Evolutionary conservation across 179 eudicot species (phyloP), one percentile per base, ranked within the genome.

Genomic region (Camellia oleifera): DNA sequence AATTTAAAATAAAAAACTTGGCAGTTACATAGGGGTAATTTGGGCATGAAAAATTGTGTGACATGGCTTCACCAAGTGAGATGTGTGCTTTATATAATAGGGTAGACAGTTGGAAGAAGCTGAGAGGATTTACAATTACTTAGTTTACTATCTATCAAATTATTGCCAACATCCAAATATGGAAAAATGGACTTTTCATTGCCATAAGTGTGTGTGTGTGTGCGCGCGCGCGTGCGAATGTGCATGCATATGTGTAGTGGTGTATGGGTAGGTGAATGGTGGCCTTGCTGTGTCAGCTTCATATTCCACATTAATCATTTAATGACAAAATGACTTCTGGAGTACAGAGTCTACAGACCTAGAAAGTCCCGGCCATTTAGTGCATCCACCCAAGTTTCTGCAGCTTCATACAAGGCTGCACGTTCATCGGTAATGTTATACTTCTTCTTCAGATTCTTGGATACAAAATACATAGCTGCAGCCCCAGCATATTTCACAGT

Each of bases 371-470:
- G 89, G 46, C 92, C 98, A 74, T 88, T 82, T 45, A 95, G 83
- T 60, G 99, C 99, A 85, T 92, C 90, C 23, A 95, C 99, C 99
- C 99, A 95, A 77, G 95, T 91, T 81, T 94, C 99, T 52, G 98
- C 98, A 82, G 99, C 89, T 80, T 95, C 88, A 77, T 95, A 94
- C 85, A 95, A 82, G 69, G 98, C 82, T 65, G 84, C 90, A 52
- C 99, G 95, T 84, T 92, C 98, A 84, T 94, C 94, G 11, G 92
- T 89, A 48, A 95, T 95, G 78, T 95, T 90, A 64, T 94, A 80
- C 81, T 89, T 95, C 84, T 95, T 92, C 87, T 95, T 95, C 88
- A 95, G 78, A 42, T 88, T 95, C 85, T 94, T 95, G 50, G 98
- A 82, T 69, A 95, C 93, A 81, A 92, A 92, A 72, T 93, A 95